phyloP scores from a whole-genome alignment of 805 yeast species.

The Brettanomyces custersianus region DNA sequence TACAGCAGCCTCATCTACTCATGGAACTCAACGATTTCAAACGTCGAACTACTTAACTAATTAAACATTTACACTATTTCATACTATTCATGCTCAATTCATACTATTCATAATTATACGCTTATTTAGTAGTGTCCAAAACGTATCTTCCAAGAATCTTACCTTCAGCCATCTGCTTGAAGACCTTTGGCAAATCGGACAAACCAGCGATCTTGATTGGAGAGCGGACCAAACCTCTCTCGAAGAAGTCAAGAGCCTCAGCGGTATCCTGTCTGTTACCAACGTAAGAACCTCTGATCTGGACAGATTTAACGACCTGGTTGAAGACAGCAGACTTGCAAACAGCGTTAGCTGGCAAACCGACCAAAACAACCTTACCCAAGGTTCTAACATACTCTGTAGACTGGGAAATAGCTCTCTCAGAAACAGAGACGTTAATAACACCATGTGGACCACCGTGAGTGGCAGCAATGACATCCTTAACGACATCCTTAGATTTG shows the following conservation, averaged over 20 bases:
- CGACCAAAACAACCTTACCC: constrained; percentile 25
- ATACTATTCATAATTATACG: too few relatives aligned
- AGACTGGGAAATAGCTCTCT: constrained; percentile 4
- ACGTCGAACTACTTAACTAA: too few relatives aligned
- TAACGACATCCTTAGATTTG: constrained; percentile 4
- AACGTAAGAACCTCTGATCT: constrained; percentile 5
- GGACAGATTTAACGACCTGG: constrained; percentile 4
- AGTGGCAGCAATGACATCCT: constrained; percentile 2
- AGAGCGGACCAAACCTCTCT: constrained; percentile 4
- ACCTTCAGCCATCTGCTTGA: constrained; percentile 5
- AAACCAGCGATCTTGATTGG: constrained; percentile 5
- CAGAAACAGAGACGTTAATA: constrained; percentile 10
- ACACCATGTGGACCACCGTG: constrained; percentile 6
- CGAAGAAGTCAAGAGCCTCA: constrained; percentile 6
- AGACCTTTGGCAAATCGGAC: constrained; percentile 3
- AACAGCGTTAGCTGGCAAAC: constrained; percentile 4
- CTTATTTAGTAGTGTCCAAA: constrained; percentile 4
- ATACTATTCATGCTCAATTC: too few relatives aligned
- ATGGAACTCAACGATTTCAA: too few relatives aligned
- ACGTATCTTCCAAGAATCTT: constrained; percentile 6
- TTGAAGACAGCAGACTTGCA: constrained; percentile 3
- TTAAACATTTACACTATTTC: too few relatives aligned
- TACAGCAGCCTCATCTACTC: too few relatives aligned
- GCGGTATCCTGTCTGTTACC: constrained; percentile 5
- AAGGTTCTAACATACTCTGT: constrained; percentile 4